Base-by-base conservation (phyloP, 2,329 filamentous ascomycete genomes). In the Plectosphaerella plurivora region DNA sequence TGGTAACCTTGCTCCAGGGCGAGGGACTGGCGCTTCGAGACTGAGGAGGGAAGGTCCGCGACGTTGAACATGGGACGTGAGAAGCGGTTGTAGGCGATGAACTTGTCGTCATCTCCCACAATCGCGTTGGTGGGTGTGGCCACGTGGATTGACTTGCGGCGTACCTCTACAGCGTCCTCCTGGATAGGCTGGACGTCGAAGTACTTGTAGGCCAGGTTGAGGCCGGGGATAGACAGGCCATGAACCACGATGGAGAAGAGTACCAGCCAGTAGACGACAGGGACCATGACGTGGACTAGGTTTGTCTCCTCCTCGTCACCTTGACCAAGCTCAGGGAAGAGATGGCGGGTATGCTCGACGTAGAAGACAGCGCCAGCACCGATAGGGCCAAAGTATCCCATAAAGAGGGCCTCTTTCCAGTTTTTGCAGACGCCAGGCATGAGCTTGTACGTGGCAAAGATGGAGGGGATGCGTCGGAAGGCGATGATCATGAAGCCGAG, bases 311-410 rank as follows among this genome's bases (percentile, higher is more conserved):
- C 66, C 12, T 57, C 60, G 55, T 71, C 69, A 7, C 64, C 67
- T 2, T 65, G 44, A 18, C 63, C 68, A 0, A 62, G 55, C 10
- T 67, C 52, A 0, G 71, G 72, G 52, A 75, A 73, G 4, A 76
- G 59, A 12, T 74, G 64, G 8, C 65, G 63, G 2, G 70, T 69
- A 53, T 76, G 73, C 55, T 76, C 70, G 12, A 91, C 76, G 65
- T 91, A 91, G 66, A 90, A 91, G 35, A 90, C 78, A 1, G 88
- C 87, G 24, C 84, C 86, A 10, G 89, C 86, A 4, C 88, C 88
- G 47, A 91, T 90, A 0, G 88, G 88, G 0, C 88, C 88, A 59
- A 91, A 91, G 54, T 83, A 82, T 0, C 81, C 81, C 78, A 83
- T 79, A 54, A 84, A 83, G 0, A 84, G 59, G 0, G 79, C 81